These are phyloP conservation scores for Kalmanozyma brasiliensis DNA, from an alignment of 1,284 basidiomycete species.

Conservation along the genomic window DNA sequence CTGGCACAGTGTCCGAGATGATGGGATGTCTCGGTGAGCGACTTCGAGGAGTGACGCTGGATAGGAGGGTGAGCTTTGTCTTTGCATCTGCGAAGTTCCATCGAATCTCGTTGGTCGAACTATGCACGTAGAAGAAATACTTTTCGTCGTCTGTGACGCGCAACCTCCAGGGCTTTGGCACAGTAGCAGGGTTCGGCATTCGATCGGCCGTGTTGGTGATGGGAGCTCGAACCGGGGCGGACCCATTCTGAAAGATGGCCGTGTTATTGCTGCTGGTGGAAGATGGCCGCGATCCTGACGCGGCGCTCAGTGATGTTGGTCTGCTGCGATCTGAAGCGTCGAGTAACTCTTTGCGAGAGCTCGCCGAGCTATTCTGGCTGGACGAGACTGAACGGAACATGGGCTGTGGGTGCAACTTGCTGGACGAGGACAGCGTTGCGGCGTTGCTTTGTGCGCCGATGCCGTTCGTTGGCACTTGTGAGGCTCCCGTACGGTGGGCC, in stretches of 20 bases:
- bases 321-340: conserved; percentile 69
- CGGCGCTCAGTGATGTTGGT: conserved; percentile 15
- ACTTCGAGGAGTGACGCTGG: conserved; percentile 33
- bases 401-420: conserved; percentile 17
- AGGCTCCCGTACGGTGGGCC: conserved; percentile 90
- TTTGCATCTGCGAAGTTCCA: conserved; percentile 45
- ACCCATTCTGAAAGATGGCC: conserved; percentile 39
- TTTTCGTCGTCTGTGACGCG: conserved; percentile 50
- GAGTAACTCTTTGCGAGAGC: conserved; percentile 25
- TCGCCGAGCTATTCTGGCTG: conserved; percentile 23
- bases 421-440: conserved; percentile 6
- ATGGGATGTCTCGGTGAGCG: conserved; percentile 22
- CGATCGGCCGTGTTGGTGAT: conserved; percentile 36
- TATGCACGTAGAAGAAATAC: conserved; percentile 51
- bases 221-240: conserved; percentile 32
- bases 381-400: conserved; percentile 24
- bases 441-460: conserved; percentile 2
- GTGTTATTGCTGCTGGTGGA: conserved; percentile 35
- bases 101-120: conserved; percentile 42
- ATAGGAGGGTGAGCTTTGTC: conserved; percentile 47
- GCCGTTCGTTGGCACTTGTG: conserved; percentile 76
- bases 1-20: background rate
- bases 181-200: conserved; percentile 37
- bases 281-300: conserved; percentile 31
- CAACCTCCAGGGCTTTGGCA: conserved; percentile 49